phyloP scores from a whole-genome alignment of 164 flowering plant species.

The Aristolochia californica region DNA sequence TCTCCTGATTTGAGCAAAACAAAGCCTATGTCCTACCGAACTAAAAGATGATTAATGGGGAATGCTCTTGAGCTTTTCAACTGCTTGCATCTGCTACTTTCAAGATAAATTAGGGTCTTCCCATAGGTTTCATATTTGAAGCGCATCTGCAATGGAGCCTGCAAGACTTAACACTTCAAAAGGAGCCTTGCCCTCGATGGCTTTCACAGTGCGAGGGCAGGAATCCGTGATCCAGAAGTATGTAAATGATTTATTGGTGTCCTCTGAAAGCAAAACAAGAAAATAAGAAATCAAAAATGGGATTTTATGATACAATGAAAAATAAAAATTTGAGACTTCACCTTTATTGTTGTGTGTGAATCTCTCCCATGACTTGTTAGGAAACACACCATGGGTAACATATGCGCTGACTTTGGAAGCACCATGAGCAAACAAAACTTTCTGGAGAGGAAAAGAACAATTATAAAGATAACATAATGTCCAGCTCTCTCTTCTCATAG shows the following conservation, averaged over 20 bases:
- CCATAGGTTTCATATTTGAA: conserved; percentile 49
- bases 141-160: conserved; percentile 87
- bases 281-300: background rate
- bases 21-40: too few relatives aligned
- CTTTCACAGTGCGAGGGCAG: conserved; percentile 80
- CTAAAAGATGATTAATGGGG: too few relatives aligned
- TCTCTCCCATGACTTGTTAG: conserved; percentile 75
- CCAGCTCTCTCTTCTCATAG: too few relatives aligned
- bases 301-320: background rate
- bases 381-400: conserved; percentile 92
- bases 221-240: conserved; percentile 98
- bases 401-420: conserved; percentile 93
- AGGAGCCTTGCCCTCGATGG: conserved; percentile 66
- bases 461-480: too few relatives aligned
- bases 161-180: conserved; percentile 92
- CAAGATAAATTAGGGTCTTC: background rate
- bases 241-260: conserved; percentile 44
- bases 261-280: conserved; percentile 15
- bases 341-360: conserved; percentile 55
- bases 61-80: background rate
- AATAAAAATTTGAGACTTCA: conserved; percentile 11
- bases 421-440: conserved; percentile 91
- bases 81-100: background rate
- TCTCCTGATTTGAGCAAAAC: too few relatives aligned
- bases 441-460: conserved; percentile 25